A percentile compares a stretch with the other conserved stretches of the same genome.
Conservation (phyloP, 192 early-diverging fungal genomes). For the Umbelopsis vinacea region DNA sequence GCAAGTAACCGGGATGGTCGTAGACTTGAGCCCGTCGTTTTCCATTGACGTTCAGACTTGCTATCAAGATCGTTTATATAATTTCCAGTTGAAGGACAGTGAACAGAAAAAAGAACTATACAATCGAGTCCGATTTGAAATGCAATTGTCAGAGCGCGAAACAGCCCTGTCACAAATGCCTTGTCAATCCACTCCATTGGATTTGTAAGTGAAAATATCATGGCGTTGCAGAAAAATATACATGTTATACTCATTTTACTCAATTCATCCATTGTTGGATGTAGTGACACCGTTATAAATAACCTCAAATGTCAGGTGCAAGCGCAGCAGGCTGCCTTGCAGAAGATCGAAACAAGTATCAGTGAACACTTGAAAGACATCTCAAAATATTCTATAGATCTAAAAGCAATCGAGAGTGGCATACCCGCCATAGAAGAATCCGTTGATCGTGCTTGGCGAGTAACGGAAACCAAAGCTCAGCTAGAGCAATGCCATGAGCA, state of each 20-base stretch:
- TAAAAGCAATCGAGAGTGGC: neutral
- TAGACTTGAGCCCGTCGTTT: no score
- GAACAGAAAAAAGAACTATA: constrained; percentile 7
- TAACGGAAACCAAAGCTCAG: neutral
- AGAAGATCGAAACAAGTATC: neutral
- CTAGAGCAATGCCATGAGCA: neutral
- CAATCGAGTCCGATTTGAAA: constrained; percentile 20
- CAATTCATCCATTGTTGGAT: neutral
- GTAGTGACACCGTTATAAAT: neutral
- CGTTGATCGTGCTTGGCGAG: neutral
- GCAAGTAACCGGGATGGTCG: neutral
- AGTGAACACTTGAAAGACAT: neutral
- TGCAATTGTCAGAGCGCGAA: constrained; percentile 2
- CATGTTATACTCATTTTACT: neutral
- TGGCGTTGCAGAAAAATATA: neutral
- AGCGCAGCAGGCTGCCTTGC: neutral
- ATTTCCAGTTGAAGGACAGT: neutral
- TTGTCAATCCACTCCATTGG: neutral
- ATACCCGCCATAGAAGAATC: neutral
- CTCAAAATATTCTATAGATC: neutral
- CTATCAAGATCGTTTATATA: neutral
- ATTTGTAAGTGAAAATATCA: neutral
- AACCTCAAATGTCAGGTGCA: neutral
- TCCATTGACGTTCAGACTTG: neutral
- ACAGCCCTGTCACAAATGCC: neutral